These are phyloP conservation scores for Tulasnella sp. DNA, from an alignment of 768 basidiomycete genomes.

Conservation along the genomic window DNA sequence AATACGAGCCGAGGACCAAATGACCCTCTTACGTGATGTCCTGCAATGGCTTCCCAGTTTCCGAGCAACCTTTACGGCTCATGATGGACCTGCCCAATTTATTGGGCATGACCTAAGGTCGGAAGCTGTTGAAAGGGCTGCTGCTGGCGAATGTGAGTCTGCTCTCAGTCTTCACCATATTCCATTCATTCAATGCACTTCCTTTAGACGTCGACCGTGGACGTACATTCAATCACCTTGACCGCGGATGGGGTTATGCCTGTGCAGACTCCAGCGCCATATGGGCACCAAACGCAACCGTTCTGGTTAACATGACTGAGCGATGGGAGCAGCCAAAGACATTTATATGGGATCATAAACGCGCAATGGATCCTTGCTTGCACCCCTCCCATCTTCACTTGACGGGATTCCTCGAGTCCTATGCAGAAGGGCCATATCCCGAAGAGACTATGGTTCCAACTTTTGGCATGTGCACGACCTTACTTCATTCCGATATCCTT, in stretches of 20 bases:
- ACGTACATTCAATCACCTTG: neutral
- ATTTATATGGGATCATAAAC: conserved; percentile 39
- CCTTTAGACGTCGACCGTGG: conserved; percentile 15
- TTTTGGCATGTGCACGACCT: conserved; percentile 14
- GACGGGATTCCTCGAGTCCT: conserved; percentile 12
- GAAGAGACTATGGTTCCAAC: neutral
- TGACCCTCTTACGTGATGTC: conserved; percentile 31
- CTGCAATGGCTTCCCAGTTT: conserved; percentile 35
- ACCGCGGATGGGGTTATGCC: conserved; percentile 26
- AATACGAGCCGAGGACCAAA: conserved; percentile 18
- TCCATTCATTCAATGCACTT: conserved; percentile 23
- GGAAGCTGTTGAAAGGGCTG: conserved; percentile 27
- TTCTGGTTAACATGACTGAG: neutral
- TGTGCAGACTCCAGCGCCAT: conserved; percentile 20
- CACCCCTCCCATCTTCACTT: conserved; percentile 26
- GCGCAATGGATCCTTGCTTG: conserved; percentile 40
- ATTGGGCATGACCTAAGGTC: conserved; percentile 28
- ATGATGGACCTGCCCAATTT: conserved; percentile 23
- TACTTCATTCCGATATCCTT: conserved; percentile 21
- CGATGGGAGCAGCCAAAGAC: conserved; percentile 16
- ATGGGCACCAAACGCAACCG: neutral
- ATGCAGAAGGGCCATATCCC: conserved; percentile 13
- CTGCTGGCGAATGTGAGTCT: conserved; percentile 23
- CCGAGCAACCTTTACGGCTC: conserved; percentile 32
- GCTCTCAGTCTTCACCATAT: neutral